Evolutionary conservation across 441 rosid species (phyloP).

Genomic region (Melastoma candidum): DNA sequence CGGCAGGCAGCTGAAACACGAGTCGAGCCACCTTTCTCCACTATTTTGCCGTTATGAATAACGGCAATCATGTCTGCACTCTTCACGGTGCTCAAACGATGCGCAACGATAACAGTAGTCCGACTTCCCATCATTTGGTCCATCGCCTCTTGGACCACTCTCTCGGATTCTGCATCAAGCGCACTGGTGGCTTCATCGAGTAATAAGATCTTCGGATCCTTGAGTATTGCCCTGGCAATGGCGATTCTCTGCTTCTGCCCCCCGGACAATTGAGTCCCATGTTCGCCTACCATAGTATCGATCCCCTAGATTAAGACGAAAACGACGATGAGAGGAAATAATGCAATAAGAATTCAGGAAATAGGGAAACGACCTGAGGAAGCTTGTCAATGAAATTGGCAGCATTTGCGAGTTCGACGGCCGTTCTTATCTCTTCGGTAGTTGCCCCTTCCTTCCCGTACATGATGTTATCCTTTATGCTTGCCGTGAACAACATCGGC

Average conservation of each 20-base stretch:
- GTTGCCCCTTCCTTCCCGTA: slow-evolving; percentile 65
- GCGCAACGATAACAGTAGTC: not conserved
- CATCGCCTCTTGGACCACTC: slow-evolving; percentile 4
- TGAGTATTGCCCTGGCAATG: slow-evolving; percentile 3
- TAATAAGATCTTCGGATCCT: slow-evolving; percentile 1
- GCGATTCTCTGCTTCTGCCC: slow-evolving; percentile 2
- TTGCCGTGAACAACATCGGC: slow-evolving; percentile 55
- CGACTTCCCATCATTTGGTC: not conserved
- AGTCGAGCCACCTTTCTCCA: too few relatives aligned
- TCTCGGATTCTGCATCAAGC: slow-evolving; percentile 5
- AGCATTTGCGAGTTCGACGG: slow-evolving; percentile 67
- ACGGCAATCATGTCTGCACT: not conserved
- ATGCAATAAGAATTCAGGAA: too few relatives aligned
- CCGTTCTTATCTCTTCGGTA: slow-evolving; percentile 41
- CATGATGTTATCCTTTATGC: slow-evolving; percentile 53
- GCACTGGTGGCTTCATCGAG: slow-evolving; percentile 8
- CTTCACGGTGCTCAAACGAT: not conserved
- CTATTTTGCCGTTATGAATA: not conserved
- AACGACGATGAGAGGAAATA: too few relatives aligned
- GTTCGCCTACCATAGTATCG: slow-evolving; percentile 3
- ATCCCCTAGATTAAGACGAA: not conserved
- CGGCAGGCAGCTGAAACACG: too few relatives aligned
- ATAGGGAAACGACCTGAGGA: too few relatives aligned
- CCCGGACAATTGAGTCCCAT: slow-evolving; percentile 3
- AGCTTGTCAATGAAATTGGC: slow-evolving; percentile 28